Evolutionary conservation across 2,329 filamentous ascomycete genomes (phyloP), one percentile per base, ranked within the genome.

Genomic region (Talaromyces marneffei): DNA sequence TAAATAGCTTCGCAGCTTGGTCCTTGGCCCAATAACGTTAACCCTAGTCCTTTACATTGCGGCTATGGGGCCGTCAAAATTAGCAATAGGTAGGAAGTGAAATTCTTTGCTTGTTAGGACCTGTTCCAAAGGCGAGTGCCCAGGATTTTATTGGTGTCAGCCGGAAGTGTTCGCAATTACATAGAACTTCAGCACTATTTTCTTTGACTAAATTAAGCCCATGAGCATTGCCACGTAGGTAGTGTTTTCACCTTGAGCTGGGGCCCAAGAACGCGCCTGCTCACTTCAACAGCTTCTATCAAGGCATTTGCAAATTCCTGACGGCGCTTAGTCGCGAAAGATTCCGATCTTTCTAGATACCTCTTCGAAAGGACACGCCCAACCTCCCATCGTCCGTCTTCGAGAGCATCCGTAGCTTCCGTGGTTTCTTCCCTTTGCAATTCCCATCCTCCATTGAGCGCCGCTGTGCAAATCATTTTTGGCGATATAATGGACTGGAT

Each of bases 331-430:
- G 10, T 40, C 14, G 53, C n/a, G 1, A 25, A 20, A 57, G 25
- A 57, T 29, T 40, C 37, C 9, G 27, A 10, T 23, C 56, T 48
- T 39, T 58, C 42, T 33, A 35, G n/a, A 48, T 58, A 58, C 2
- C 7, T 27, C 40, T 57, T 57, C 14, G 56, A 58, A 46, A 58
- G 56, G 3, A 48, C 40, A 27, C 27, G 27, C 27, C 20, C 18
- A 35, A 58, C 56, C 40, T 58, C 56, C 42, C 56, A 46, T 27
- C 29, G 10, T 20, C 56, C 56, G n/a, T 58, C 56, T 37, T 35
- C 27, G 7, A 48, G 18, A 35, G 14, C 56, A 8, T 46, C 29
- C 18, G 18, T 6, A 16, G 27, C 42, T 35, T 58, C 18, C 20
- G 31, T 37, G 23, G 9, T 25, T 25, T 37, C 31, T 27, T 58